Evolutionary conservation across 2,329 filamentous ascomycete genomes (phyloP).

Genomic region (Fusarium dlaminii): DNA sequence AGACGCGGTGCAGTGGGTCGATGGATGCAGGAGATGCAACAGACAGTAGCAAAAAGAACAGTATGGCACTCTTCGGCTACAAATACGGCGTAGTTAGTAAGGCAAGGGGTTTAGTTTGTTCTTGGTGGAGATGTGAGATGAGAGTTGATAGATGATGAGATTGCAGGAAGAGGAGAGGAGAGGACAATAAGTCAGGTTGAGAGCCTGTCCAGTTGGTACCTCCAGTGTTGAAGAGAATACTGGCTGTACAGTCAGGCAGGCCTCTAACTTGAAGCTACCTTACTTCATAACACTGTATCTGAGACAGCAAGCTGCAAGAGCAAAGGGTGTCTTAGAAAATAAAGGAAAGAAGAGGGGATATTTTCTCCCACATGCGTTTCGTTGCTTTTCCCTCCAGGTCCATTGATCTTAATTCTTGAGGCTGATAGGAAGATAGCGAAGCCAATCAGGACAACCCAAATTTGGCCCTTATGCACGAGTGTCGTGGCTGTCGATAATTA

Average conservation of each 20-base stretch:
- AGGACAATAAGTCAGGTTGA: neutral
- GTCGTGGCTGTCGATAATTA: slow-evolving; percentile 58
- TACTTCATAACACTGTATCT: neutral
- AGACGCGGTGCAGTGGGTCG: slow-evolving; percentile 37
- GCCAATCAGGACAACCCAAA: slow-evolving; percentile 20
- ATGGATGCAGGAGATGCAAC: slow-evolving; percentile 36
- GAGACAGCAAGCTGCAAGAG: neutral
- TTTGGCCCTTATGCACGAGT: slow-evolving; percentile 50
- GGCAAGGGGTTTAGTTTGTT: slow-evolving; percentile 12
- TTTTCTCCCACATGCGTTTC: neutral
- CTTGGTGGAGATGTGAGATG: slow-evolving; percentile 1
- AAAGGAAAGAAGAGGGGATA: neutral
- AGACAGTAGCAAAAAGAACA: slow-evolving; percentile 20
- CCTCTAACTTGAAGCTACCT: neutral
- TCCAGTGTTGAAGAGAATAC: neutral
- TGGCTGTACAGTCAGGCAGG: neutral
- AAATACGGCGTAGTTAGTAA: slow-evolving; percentile 24
- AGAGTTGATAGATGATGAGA: slow-evolving; percentile 27
- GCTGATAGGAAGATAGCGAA: slow-evolving; percentile 19
- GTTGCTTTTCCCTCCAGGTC: neutral
- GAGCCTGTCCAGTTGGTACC: neutral
- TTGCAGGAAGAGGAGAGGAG: slow-evolving; percentile 2
- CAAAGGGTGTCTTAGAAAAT: neutral
- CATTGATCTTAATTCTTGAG: slow-evolving; percentile 5
- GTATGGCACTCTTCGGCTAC: slow-evolving; percentile 11